Base-by-base conservation (phyloP, 768 basidiomycete species). In the Rossbeevera mucosa region DNA sequence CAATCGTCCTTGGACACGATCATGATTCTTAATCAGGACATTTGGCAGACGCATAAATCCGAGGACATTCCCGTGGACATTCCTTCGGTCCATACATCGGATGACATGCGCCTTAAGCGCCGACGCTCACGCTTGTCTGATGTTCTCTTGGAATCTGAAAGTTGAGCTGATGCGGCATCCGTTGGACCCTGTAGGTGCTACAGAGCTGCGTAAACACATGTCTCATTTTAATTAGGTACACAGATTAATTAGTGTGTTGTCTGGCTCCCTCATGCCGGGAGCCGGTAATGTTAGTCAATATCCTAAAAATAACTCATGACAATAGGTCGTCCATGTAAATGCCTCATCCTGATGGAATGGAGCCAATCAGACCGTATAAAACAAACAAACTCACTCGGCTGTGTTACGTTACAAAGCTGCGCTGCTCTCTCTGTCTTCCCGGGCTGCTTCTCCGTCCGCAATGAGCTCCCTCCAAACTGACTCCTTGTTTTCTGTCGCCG, bases 401-500 rank as follows among this genome's bases (percentile, higher is more conserved):
- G n/a, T n/a, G n/a, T n/a, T n/a, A n/a, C n/a, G n/a, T n/a, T n/a
- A n/a, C n/a, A n/a, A n/a, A n/a, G n/a, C n/a, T n/a, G n/a, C n/a
- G n/a, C n/a, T n/a, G n/a, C n/a, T n/a, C 9, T 18, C n/a, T 36
- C n/a, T 12, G 26, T 31, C 44, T 43, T 40, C 20, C 7, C n/a
- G n/a, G n/a, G 31, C 31, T 48, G 30, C 16, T n/a, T 42, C 18
- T 3, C 18, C 13, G 29, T 40, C 45, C 47, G 56, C 30, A 30
- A 78, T 77, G 76, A 64, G 54, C 54, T 68, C 71, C 14, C 67
- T 74, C 33, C 59, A 73, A 48, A 56, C 60, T 3, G 54, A 65
- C 13, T 70, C 68, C 30, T 62, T 80, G 16, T 85, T 84, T 61
- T 59, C 71, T 54, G 81, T 85, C 51, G 64, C 74, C 29, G 78